Evolutionary conservation across 2,329 filamentous ascomycete species (phyloP).

Genomic region (Arthrobotrys iridis): DNA sequence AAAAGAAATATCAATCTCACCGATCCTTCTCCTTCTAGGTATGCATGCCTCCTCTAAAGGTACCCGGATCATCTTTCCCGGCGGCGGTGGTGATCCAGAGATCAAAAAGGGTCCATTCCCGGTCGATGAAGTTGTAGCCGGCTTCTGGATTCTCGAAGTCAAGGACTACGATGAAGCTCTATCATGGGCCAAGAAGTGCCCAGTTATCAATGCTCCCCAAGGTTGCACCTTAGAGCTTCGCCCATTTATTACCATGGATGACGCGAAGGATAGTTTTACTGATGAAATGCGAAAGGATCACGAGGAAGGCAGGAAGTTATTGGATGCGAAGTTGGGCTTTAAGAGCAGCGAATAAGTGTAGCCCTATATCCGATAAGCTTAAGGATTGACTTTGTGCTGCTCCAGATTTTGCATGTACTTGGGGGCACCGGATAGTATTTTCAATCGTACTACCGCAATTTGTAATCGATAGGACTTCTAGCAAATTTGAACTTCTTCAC

Average conservation of each 20-base stretch:
- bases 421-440: too few species aligned
- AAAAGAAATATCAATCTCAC: neutral
- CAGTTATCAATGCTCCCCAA: conserved; percentile 18
- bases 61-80: conserved; percentile 38
- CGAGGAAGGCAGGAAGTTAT: conserved; percentile 17
- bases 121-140: conserved; percentile 28
- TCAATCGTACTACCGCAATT: too few species aligned
- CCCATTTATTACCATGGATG: conserved; percentile 39
- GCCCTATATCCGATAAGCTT: too few species aligned
- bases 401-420: too few species aligned
- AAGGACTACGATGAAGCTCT: conserved; percentile 43
- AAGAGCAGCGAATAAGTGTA: conserved; percentile 16
- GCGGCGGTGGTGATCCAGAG: neutral
- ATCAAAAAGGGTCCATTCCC: conserved; percentile 37
- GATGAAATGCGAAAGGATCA: conserved; percentile 28
- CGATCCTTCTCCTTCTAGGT: neutral
- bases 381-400: too few species aligned
- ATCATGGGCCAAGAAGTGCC: conserved; percentile 40
- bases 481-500: too few species aligned
- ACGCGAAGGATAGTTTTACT: conserved; percentile 29
- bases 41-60: conserved; percentile 39
- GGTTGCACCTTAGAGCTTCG: conserved; percentile 33
- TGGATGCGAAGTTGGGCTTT: conserved; percentile 38
- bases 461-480: too few species aligned
- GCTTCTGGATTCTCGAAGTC: conserved; percentile 47